A percentile compares a stretch with the other conserved stretches of the same genome.
Conservation (phyloP, 352 stramenopile genomes). For the Phytophthora cryptogea region DNA sequence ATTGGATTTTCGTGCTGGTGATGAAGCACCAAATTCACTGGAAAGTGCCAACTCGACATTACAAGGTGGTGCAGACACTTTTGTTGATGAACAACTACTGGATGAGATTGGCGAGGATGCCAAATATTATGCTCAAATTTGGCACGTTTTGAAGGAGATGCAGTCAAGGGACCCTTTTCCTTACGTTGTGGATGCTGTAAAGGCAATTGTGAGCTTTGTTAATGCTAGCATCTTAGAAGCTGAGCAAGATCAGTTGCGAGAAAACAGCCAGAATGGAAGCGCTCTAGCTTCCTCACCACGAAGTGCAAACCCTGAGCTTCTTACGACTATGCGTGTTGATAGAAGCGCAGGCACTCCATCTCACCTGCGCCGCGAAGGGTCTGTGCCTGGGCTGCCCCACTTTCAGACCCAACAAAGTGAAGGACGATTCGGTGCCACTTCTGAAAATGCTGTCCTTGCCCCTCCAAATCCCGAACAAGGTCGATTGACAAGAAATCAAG, state of each 20-base stretch:
- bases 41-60: conserved; percentile 19
- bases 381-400: conserved; percentile 31
- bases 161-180: conserved; percentile 90
- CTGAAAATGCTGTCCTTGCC: conserved; percentile 14
- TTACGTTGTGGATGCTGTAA: conserved; percentile 61
- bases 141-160: conserved; percentile 81
- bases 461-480: conserved; percentile 23
- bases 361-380: conserved; percentile 47
- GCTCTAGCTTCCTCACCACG: conserved; percentile 33
- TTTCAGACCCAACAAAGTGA: conserved; percentile 27
- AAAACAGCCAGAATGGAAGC: conserved; percentile 32
- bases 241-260: conserved; percentile 54
- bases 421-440: conserved; percentile 4
- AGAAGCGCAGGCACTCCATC: conserved; percentile 14
- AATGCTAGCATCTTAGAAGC: conserved; percentile 60
- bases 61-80: conserved; percentile 26
- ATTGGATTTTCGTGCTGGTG: conserved; percentile 13
- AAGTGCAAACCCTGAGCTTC: conserved; percentile 24
- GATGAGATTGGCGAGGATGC: conserved; percentile 57
- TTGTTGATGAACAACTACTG: conserved; percentile 50
- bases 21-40: conserved; percentile 13
- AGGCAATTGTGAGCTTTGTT: conserved; percentile 67
- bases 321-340: conserved; percentile 17
- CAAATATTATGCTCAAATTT: conserved; percentile 89
- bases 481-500: conserved; percentile 23